A percentile compares a stretch with the other conserved stretches of the same genome.
Evolutionary conservation across 805 yeast species (phyloP).

Genomic region (Sungouiella blattae): DNA sequence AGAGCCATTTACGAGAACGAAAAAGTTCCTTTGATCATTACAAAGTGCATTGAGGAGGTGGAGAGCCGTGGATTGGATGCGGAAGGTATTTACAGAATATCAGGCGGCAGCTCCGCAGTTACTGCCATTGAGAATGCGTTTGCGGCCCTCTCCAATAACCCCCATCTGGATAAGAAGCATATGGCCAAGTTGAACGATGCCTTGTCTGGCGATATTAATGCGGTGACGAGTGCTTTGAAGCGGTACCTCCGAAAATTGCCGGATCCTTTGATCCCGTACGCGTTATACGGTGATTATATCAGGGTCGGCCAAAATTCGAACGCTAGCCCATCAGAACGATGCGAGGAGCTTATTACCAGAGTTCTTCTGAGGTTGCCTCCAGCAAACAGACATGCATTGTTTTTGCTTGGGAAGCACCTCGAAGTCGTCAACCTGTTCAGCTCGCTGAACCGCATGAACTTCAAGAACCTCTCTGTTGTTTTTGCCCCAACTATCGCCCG

Average conservation of each 20-base stretch:
- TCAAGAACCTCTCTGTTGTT: conserved; percentile 80
- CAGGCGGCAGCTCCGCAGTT: conserved; percentile 75
- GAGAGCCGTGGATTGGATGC: conserved; percentile 69
- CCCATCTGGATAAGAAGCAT: conserved; percentile 31
- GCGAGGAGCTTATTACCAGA: conserved; percentile 39
- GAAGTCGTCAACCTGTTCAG: conserved; percentile 52
- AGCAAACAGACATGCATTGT: conserved; percentile 62
- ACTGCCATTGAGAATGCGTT: conserved; percentile 45
- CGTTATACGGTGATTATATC: conserved; percentile 64
- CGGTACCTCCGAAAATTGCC: conserved; percentile 82
- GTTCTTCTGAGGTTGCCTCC: conserved; percentile 56
- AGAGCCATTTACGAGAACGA: conserved; percentile 62
- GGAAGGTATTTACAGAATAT: conserved; percentile 89
- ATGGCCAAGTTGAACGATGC: conserved; percentile 29
- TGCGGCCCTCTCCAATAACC: conserved; percentile 23
- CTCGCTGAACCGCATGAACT: conserved; percentile 71
- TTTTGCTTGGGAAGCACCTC: conserved; percentile 61
- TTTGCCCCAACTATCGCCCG: conserved; percentile 92
- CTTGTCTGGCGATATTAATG: conserved; percentile 72
- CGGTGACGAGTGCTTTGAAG: conserved; percentile 82
- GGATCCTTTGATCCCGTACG: conserved; percentile 76
- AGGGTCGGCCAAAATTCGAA: conserved; percentile 32
- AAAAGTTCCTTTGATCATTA: conserved; percentile 65
- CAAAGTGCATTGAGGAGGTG: conserved; percentile 70
- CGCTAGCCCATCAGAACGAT: conserved; percentile 15